Base-by-base conservation (phyloP, 768 basidiomycete genomes). In the Gloeostereum incarnatum region DNA sequence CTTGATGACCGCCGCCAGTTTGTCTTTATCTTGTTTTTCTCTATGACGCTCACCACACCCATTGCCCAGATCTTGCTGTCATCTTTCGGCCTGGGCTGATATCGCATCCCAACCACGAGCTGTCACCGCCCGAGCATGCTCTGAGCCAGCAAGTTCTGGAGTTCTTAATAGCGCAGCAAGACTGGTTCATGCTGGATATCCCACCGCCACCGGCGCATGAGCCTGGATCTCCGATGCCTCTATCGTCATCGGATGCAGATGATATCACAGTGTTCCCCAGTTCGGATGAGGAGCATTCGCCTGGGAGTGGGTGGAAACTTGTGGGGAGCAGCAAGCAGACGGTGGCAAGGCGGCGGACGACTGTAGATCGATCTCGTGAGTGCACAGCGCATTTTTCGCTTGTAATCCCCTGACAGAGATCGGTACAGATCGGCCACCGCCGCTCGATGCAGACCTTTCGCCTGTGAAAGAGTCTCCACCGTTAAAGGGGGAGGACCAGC, bases 21-120 rank as follows among this genome's bases (percentile, higher is more conserved):
- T 49, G 86, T 74, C 23, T 19, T 26, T 33, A 10, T 19, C 24
- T 23, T n/a, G 40, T 40, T 38, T 17, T 37, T 35, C 21, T 21
- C 25, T n/a, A 7, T 29, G 19, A 8, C 10, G 20, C 30, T 25
- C 25, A 30, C 9, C 36, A 17, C 26, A 34, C 20, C 18, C 14
- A 23, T 31, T 18, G 7, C 19, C 18, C 54, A 90, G 94, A 99
- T 62, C 78, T 99, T 14, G 96, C 94, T 13, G 85, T 94, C 32
- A 94, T 98, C 47, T 99, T 99, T 61, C 86, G 92, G 41, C 96
- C 96, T 0, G 96, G 93, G 13, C 66, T 99, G 4, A 79, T 99
- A 42, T 86, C 89, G 6, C 89, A 92, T 55, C 86, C 91, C 2
- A 60, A 69, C 17, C 91, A 97, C 52, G 87, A 90, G 51, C 75